Conservation (phyloP, 306 rosid species). For the Rosa lucieae region DNA sequence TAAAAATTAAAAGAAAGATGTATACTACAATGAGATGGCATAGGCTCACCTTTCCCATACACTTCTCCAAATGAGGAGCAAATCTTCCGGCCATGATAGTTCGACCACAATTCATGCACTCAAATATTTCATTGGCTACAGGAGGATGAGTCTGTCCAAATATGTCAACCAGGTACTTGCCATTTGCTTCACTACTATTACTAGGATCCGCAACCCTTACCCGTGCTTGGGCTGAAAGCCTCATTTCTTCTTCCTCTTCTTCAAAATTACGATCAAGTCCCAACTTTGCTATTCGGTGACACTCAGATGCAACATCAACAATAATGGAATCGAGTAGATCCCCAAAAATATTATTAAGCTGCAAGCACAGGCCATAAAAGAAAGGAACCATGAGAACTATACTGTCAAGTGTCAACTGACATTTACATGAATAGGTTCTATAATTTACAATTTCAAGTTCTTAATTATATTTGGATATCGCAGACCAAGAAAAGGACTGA, state of each 20-base stretch:
- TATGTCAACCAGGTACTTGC: slow-evolving; percentile 86
- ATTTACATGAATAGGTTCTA: too few relatives aligned
- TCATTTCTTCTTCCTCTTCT: slow-evolving; percentile 94
- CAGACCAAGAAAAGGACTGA: background rate
- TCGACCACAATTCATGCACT: slow-evolving; percentile 92
- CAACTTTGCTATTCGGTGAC: slow-evolving; percentile 82
- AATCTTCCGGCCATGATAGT: slow-evolving; percentile 86
- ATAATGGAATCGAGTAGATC: slow-evolving; percentile 90
- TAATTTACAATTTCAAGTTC: background rate
- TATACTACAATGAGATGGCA: slow-evolving; percentile 3
- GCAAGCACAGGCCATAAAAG: slow-evolving; percentile 44
- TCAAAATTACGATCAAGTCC: slow-evolving; percentile 93
- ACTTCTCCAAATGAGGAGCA: slow-evolving; percentile 98
- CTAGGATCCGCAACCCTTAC: slow-evolving; percentile 83
- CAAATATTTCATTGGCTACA: slow-evolving; percentile 76
- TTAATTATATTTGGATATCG: background rate
- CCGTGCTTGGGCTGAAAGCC: slow-evolving; percentile 87
- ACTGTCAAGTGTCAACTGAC: too few relatives aligned
- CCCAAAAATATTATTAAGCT: slow-evolving; percentile 70
- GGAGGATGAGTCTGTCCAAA: slow-evolving; percentile 94
- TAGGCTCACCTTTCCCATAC: slow-evolving; percentile 94
- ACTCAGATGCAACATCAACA: slow-evolving; percentile 95
- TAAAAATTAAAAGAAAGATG: background rate
- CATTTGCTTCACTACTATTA: slow-evolving; percentile 69
- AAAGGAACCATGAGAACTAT: slow-evolving; percentile 3